Evolutionary conservation across 2,329 filamentous ascomycete species (phyloP).

Genomic region (Nemania sp.): DNA sequence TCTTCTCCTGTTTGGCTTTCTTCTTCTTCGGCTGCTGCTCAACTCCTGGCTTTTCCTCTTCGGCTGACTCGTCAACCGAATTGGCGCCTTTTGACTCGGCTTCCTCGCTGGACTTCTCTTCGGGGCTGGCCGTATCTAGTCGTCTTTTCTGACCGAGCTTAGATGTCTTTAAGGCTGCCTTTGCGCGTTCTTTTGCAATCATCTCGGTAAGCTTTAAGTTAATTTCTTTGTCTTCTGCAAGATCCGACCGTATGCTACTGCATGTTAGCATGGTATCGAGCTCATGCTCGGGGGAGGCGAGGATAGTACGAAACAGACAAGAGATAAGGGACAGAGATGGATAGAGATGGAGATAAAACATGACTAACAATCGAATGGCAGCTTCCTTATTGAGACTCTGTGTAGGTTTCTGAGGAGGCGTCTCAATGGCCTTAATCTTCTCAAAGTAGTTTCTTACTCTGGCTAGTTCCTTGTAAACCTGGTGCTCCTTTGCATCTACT

Average conservation of each 20-base stretch:
- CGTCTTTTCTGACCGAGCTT: slow-evolving; percentile 52
- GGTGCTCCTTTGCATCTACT: slow-evolving; percentile 83
- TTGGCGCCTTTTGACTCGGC: slow-evolving; percentile 40
- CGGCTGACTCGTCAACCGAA: slow-evolving; percentile 22
- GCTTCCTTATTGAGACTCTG: slow-evolving; percentile 78
- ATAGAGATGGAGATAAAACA: too few species aligned
- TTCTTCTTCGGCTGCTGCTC: slow-evolving; percentile 55
- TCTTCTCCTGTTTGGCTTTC: slow-evolving; percentile 55
- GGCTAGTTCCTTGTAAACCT: slow-evolving; percentile 85
- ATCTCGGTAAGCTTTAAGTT: slow-evolving; percentile 66
- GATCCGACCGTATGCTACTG: slow-evolving; percentile 74
- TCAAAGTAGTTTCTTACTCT: slow-evolving; percentile 91
- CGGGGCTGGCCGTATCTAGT: slow-evolving; percentile 41
- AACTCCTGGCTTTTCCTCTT: not conserved
- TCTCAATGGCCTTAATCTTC: slow-evolving; percentile 86
- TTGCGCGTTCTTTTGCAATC: slow-evolving; percentile 67
- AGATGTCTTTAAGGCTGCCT: slow-evolving; percentile 62
- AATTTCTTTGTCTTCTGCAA: slow-evolving; percentile 68
- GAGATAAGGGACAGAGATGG: not conserved
- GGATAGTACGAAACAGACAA: not conserved
- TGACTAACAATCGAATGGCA: slow-evolving; percentile 73
- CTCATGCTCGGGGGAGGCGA: too few species aligned
- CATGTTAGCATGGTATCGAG: not conserved
- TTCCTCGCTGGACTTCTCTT: slow-evolving; percentile 42
- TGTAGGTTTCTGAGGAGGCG: slow-evolving; percentile 65